These are phyloP conservation scores for Penicillium glabrum DNA, from an alignment of 2,329 filamentous ascomycete species.

Conservation along the genomic window DNA sequence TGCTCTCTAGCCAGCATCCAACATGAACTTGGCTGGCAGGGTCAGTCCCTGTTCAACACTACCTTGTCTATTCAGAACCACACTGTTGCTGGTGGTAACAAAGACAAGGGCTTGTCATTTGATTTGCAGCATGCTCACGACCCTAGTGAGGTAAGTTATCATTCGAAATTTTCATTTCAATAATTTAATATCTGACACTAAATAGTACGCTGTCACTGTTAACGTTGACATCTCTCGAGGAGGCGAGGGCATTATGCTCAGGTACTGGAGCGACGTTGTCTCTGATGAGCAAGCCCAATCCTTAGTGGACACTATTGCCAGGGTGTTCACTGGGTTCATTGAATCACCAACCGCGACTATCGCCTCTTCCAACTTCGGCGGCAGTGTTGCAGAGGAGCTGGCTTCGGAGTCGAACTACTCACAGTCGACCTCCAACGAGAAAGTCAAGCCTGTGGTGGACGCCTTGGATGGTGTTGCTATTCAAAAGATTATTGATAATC, in stretches of 20 bases:
- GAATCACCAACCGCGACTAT: conserved; percentile 26
- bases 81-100: conserved; percentile 20
- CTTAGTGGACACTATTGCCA: conserved; percentile 31
- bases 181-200: conserved; percentile 5
- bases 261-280: conserved; percentile 42
- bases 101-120: conserved; percentile 31
- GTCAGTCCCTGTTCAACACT: conserved; percentile 43
- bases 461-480: conserved; percentile 25
- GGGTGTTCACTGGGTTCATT: conserved; percentile 34
- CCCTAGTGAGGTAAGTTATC: conserved; percentile 36
- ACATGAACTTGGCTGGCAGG: conserved; percentile 38
- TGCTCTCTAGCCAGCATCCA: conserved; percentile 53
- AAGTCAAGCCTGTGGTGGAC: conserved; percentile 3
- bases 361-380: conserved; percentile 20
- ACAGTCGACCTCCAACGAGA: conserved; percentile 16
- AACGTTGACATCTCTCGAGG: conserved; percentile 40
- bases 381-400: conserved; percentile 2
- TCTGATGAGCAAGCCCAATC: conserved; percentile 34
- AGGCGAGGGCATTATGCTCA: conserved; percentile 37
- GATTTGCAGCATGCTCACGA: conserved; percentile 35
- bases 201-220: conserved; percentile 39
- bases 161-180: background rate
- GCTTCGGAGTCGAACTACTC: conserved; percentile 13
- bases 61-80: conserved; percentile 43
- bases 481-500: conserved; percentile 34